Base-by-base conservation (phyloP, 306 rosid species). In the Rosa multiflora region DNA sequence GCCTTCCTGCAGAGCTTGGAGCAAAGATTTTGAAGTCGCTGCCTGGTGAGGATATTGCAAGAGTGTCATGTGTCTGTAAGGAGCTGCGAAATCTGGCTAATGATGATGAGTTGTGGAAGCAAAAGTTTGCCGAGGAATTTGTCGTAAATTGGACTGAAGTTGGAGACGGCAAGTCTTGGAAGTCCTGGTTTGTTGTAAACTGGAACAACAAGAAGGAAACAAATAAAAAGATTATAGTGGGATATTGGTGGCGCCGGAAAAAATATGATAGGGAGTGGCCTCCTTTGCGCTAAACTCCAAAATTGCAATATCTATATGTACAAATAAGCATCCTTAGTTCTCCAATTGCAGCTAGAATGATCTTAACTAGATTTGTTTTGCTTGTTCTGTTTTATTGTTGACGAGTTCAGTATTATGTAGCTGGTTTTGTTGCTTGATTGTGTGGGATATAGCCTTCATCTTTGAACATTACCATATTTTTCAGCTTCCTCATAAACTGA, bases 1-100 rank as follows among this genome's bases (percentile, higher is more conserved):
- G 88, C 8, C 92, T 94, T 15, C 97, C 96, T 0, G 76, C 83
- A 26, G 98, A 92, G 11, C 88, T 94, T 51, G 86, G 88, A 82
- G 64, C 82, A 55, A 76, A 86, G 90, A 86, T 94, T 72, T 85
- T 94, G 63, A 93, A 90, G 82, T 53, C 63, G 55, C 92, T 92
- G 51, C 81, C 82, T 1, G 97, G 87, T 21, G 88, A 26, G 51
- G 93, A 89, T 78, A 42, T 92, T 67, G 93, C 86, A 4, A 92
- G 77, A 73, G 83, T 86, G 26, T 88, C 76, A 61, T 86, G 91
- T 62, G 75, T 79, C 1, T 79, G 91, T 70, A 84, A 89, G 26
- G 97, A 86, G 73, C 47, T 94, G 90, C 78, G 66, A 3, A 80
- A 78, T 49, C 70, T 89, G 86, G 84, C 91, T 3, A 69, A 84